Percentiles rank a stretch among this genome's conserved stretches.
Evolutionary conservation across 2,329 filamentous ascomycete genomes (phyloP).

Genomic region (Tolypocladium nubicola): DNA sequence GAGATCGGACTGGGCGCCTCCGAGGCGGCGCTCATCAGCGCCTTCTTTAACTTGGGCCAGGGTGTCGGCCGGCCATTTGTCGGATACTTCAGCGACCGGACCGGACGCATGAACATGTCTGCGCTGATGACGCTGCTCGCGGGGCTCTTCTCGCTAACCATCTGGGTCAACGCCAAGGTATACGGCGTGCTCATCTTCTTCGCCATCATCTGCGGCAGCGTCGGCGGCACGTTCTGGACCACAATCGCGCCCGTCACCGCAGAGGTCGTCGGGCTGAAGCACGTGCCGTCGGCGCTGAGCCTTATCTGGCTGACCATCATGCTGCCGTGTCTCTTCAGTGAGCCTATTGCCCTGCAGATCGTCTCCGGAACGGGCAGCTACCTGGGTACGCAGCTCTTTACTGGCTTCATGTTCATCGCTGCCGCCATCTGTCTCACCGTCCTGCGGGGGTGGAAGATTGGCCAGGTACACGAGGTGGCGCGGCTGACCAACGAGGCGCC

Average conservation of each 20-base stretch:
- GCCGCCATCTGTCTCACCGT: conserved; percentile 24
- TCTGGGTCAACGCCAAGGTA: conserved; percentile 59
- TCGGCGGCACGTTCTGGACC: conserved; percentile 63
- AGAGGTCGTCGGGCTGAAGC: conserved; percentile 61
- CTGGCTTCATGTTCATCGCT: conserved; percentile 48
- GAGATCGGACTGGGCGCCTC: conserved; percentile 54
- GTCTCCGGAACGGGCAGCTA: conserved; percentile 33
- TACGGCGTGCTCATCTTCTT: conserved; percentile 64
- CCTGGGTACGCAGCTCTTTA: conserved; percentile 45
- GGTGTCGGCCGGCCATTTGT: conserved; percentile 61
- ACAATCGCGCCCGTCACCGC: conserved; percentile 59
- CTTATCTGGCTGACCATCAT: conserved; percentile 64
- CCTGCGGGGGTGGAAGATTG: conserved; percentile 28
- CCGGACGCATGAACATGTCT: conserved; percentile 66
- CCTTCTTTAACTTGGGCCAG: conserved; percentile 58
- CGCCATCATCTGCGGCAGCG: conserved; percentile 56
- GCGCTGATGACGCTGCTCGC: conserved; percentile 51
- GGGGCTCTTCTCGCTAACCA: conserved; percentile 53
- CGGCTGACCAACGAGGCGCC: conserved; percentile 17
- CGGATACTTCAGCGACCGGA: conserved; percentile 59
- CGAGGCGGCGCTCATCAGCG: conserved; percentile 62
- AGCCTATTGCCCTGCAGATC: conserved; percentile 52
- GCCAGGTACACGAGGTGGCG: conserved; percentile 20
- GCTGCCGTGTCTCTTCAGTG: conserved; percentile 58
- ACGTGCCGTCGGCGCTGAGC: conserved; percentile 57